Base-by-base conservation (phyloP, 2,329 filamentous ascomycete species). In the Penicillium sp. region DNA sequence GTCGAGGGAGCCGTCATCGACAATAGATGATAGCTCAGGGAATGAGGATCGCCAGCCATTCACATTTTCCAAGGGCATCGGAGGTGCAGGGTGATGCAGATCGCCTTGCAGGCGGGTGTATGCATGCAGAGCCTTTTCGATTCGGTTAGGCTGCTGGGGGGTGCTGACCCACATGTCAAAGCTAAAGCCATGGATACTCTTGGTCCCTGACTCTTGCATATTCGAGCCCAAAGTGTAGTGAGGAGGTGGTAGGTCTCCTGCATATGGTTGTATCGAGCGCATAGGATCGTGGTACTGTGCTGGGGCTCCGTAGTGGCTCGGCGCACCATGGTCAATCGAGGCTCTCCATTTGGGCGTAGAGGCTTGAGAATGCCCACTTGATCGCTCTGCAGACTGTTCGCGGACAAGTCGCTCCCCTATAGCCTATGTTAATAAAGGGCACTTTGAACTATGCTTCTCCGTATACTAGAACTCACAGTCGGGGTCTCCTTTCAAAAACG, bases 401-500 rank as follows among this genome's bases (percentile, higher is more conserved):
- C 74, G 70, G 9, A 76, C 73, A 49, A 76, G 71, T 63, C 73
- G 67, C 56, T 76, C 74, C 73, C 71, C 73, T 75, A 14, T 8
- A 26, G 4, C 13, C 8, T 5, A 27, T 27, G 22, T 52, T 33
- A 52, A 44, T 26, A 5, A 33, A 5, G 11, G 22, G 14, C 3
- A 33, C 35, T 22, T 22, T 22, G 39, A 9, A n/a, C 19, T 39
- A 19, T 39, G 16, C 7, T 8, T 19, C 4, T 19, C 2, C 9
- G n/a, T 10, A 10, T 39, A 39, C 8, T 44, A 14, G 24, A 46
- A 71, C 79, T 76, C 70, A 84, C 82, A 83, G 57, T 78, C 74
- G 27, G 80, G 78, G 58, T 84, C 79, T 5, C 79, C 76, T 60
- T 78, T 76, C 37, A 87, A 73, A 57, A 84, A 81, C 13, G 78